Evolutionary conservation across 345 rosid species (phyloP), one percentile per base, ranked within the genome.

Genomic region (Bretschneidera sinensis): DNA sequence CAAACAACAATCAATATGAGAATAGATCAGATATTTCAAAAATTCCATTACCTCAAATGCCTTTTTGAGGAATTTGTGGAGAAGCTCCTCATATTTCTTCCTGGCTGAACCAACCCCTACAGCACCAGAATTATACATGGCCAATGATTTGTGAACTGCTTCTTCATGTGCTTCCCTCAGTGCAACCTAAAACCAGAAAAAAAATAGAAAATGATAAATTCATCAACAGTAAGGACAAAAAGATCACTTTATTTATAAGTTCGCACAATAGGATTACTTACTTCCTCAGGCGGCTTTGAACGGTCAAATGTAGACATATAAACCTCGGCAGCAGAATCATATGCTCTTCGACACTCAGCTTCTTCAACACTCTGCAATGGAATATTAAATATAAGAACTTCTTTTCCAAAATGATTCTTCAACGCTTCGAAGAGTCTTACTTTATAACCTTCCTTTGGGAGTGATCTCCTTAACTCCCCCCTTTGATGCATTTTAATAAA

Each of bases 351-450:
- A 68, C 99, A 95, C 68, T 95, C 99, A 6, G 90, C 81, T 83
- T 95, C 99, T 82, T 95, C 99, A 22, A 95, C 99, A 77, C 95
- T 91, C 99, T 95, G 73, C 55, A 80, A 59, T 28, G 61, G 23
- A 28, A 66, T 60, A 34, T 57, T 17, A 20, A 24, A 21, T 2
- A 39, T 50, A 39, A 62, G 24, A 62, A 58, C 48, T 22, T 1
- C 31, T 21, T 21, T 9, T 4, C 17, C 33, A 39, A 11, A 39
- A 9, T 39, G 16, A 4, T 39, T 13, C 45, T 31, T 39, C 45
- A 39, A 39, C 9, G 10, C 10, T 39, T 39, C 45, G 1, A 4
- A 4, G 45, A 13, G 2, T 5, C 15, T 9, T 5, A 9, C 1
- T 39, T 39, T 39, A 5, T 39, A 5, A 9, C 16, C 45, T 39